A percentile compares a stretch with the other conserved stretches of the same genome.
Conservation (phyloP, 768 basidiomycete species). For the Crassisporium funariophilum region DNA sequence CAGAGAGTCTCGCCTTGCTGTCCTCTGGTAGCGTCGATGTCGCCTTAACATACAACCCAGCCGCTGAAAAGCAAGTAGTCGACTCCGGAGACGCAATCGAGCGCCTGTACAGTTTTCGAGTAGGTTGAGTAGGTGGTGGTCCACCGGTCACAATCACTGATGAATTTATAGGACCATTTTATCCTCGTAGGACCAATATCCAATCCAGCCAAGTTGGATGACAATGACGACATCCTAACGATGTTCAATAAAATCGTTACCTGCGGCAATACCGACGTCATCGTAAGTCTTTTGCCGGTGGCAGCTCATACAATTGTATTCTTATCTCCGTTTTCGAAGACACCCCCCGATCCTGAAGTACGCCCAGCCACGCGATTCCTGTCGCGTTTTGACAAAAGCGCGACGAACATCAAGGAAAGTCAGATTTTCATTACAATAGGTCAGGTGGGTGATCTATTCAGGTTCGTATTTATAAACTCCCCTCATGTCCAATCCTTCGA, state of each 20-base stretch:
- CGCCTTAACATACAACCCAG: slow-evolving; percentile 54
- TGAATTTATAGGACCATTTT: slow-evolving; percentile 47
- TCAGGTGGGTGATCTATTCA: slow-evolving; percentile 33
- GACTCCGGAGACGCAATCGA: slow-evolving; percentile 31
- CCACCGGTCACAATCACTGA: not conserved
- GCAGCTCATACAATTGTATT: not conserved
- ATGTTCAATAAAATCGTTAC: slow-evolving; percentile 53
- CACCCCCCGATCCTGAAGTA: slow-evolving; percentile 28
- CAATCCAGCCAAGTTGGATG: slow-evolving; percentile 45
- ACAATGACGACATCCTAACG: slow-evolving; percentile 34
- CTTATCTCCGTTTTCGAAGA: slow-evolving; percentile 12
- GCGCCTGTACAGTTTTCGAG: slow-evolving; percentile 47
- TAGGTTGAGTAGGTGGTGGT: slow-evolving; percentile 24
- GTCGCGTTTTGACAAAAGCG: slow-evolving; percentile 59
- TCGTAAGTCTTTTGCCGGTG: slow-evolving; percentile 26
- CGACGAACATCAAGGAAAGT: slow-evolving; percentile 61
- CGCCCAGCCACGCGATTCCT: slow-evolving; percentile 49
- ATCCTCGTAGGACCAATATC: slow-evolving; percentile 47
- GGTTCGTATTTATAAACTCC: not conserved
- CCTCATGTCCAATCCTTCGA: not conserved
- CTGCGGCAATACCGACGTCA: slow-evolving; percentile 43
- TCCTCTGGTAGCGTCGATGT: slow-evolving; percentile 46
- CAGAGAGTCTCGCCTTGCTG: slow-evolving; percentile 47
- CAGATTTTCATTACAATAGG: slow-evolving; percentile 50
- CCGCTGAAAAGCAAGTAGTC: slow-evolving; percentile 45